phyloP scores from a whole-genome alignment of 23 red algal species.

The Cyanidioschyzon merolae region DNA sequence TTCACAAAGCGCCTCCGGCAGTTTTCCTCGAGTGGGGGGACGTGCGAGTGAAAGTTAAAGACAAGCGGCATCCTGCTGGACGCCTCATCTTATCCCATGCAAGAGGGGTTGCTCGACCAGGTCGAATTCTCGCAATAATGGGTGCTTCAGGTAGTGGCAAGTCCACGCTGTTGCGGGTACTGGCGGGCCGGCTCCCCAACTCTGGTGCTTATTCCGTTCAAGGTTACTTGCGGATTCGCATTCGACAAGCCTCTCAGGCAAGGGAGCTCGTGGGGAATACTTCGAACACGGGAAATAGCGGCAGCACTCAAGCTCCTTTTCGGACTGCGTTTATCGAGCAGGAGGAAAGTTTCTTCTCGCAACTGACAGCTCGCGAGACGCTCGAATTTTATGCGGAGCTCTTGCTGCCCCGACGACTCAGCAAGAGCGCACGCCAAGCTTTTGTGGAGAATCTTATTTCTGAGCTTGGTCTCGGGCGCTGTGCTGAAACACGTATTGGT shows the following conservation, averaged over 20 bases:
- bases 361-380: slow-evolving; percentile 84
- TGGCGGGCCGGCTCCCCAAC: slow-evolving; percentile 36
- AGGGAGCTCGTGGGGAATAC: no score
- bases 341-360: slow-evolving; percentile 80
- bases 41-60: background rate
- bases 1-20: background rate
- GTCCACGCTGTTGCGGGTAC: slow-evolving; percentile 64
- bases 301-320: background rate
- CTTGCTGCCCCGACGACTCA: slow-evolving; percentile 33
- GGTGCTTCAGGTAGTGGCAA: slow-evolving; percentile 87
- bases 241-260: no score
- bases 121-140: slow-evolving; percentile 60
- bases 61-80: background rate
- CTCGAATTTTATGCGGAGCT: slow-evolving; percentile 50
- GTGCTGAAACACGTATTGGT: slow-evolving; percentile 54
- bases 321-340: slow-evolving; percentile 63
- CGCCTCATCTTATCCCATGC: slow-evolving; percentile 29
- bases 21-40: slow-evolving; percentile 11
- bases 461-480: slow-evolving; percentile 42
- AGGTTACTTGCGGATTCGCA: background rate
- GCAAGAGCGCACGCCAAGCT: slow-evolving; percentile 18
- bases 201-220: background rate
- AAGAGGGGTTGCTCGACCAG: slow-evolving; percentile 43
- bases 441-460: slow-evolving; percentile 54
- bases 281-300: no score